Evolutionary conservation across 208 protist species (phyloP).

Genomic region (Crithidia thermophila): DNA sequence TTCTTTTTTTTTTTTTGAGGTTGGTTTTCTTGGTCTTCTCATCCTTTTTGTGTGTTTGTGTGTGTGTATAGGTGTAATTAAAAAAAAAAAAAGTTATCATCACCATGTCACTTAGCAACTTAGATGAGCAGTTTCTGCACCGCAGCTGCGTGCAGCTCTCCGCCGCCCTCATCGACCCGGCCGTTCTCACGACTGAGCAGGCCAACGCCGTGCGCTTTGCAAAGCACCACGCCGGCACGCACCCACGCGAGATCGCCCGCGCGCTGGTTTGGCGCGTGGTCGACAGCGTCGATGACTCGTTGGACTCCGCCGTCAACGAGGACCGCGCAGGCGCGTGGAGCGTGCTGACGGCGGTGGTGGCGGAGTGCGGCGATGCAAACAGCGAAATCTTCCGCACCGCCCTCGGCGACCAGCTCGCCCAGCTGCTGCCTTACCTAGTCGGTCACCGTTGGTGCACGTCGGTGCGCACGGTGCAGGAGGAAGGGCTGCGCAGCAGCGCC

Average conservation of each 20-base stretch:
- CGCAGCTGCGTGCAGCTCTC: slow-evolving; percentile 88
- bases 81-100: slow-evolving; percentile 19
- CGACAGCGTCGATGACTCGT: slow-evolving; percentile 63
- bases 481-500: slow-evolving; percentile 21
- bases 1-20: too few relatives aligned
- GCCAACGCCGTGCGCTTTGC: slow-evolving; percentile 69
- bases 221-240: slow-evolving; percentile 54
- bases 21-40: not conserved
- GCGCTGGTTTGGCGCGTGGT: slow-evolving; percentile 84
- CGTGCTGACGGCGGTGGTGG: slow-evolving; percentile 66
- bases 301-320: slow-evolving; percentile 32
- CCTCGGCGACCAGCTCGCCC: slow-evolving; percentile 66
- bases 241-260: slow-evolving; percentile 70
- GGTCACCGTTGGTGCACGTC: slow-evolving; percentile 69
- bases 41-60: slow-evolving; percentile 11
- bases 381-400: slow-evolving; percentile 55
- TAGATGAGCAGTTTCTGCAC: slow-evolving; percentile 74
- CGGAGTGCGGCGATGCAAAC: slow-evolving; percentile 58
- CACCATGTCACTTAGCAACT: slow-evolving; percentile 35
- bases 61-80: not conserved
- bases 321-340: slow-evolving; percentile 81
- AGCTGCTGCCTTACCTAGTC: slow-evolving; percentile 77
- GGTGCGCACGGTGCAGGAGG: slow-evolving; percentile 24
- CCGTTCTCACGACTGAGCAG: slow-evolving; percentile 52
- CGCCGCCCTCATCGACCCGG: slow-evolving; percentile 47